These are phyloP conservation scores for Fusarium hostae DNA, from an alignment of 2,329 filamentous ascomycete genomes.

Conservation along the genomic window DNA sequence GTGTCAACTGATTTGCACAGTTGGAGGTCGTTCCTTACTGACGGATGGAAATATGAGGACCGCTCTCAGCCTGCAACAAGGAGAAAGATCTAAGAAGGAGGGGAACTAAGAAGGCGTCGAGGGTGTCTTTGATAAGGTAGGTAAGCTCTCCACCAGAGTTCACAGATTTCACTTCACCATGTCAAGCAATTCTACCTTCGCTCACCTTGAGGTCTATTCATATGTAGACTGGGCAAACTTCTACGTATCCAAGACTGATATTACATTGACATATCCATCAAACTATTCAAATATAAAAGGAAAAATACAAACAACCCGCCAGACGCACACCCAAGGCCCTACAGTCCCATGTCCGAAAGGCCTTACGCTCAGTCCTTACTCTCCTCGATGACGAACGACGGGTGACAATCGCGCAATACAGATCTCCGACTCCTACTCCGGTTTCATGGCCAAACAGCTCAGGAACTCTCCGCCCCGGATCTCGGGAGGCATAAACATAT, in stretches of 20 bases:
- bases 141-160: neutral
- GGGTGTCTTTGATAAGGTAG: too few relatives aligned
- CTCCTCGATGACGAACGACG: neutral
- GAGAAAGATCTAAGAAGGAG: neutral
- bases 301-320: neutral
- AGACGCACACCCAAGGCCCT: neutral
- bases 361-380: neutral
- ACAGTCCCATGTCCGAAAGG: neutral
- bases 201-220: rapidly evolving
- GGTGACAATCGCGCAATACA: too few relatives aligned
- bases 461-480: too few relatives aligned
- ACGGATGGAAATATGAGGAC: neutral
- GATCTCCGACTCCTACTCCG: too few relatives aligned
- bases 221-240: neutral
- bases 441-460: too few relatives aligned
- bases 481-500: too few relatives aligned
- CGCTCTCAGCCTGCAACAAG: neutral
- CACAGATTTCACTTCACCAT: neutral
- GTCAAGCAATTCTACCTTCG: too few relatives aligned
- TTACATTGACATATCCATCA: neutral
- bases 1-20: neutral
- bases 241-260: neutral
- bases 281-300: neutral
- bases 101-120: too few relatives aligned
- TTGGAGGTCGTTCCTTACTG: neutral